Conservation (phyloP, 2,329 filamentous ascomycete species). For the Aspergillus novoparasiticus region DNA sequence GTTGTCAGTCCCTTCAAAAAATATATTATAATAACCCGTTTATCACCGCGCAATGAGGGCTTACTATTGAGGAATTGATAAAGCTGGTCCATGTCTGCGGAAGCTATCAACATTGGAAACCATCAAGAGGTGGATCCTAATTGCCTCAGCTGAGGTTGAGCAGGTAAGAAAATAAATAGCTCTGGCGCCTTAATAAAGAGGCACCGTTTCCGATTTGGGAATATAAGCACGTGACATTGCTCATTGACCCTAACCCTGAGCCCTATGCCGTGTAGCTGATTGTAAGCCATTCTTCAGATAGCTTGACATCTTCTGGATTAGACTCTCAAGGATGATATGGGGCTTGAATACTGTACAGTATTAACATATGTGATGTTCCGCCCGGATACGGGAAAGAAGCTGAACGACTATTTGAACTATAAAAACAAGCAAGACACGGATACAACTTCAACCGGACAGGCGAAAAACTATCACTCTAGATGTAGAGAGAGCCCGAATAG, state of each 20-base stretch:
- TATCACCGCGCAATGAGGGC: too few species aligned
- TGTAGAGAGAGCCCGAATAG: not conserved
- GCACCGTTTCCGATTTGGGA: not conserved
- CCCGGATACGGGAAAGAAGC: not conserved
- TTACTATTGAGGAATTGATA: not conserved
- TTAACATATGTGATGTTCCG: not conserved
- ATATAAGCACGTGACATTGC: constrained; percentile 2
- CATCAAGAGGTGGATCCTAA: not conserved
- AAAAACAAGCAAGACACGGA: not conserved
- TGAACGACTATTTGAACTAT: not conserved
- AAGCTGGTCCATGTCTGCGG: constrained; percentile 7
- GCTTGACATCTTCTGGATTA: not conserved
- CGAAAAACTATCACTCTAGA: not conserved
- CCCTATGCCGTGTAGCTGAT: constrained; percentile 5
- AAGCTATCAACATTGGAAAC: not conserved
- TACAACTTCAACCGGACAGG: not conserved
- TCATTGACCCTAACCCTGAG: constrained; percentile 16
- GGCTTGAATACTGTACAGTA: not conserved
- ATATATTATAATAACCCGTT: too few species aligned
- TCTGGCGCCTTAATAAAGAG: not conserved
- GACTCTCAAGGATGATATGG: not conserved
- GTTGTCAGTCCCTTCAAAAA: too few species aligned
- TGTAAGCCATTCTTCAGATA: not conserved
- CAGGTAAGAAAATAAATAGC: too few species aligned
- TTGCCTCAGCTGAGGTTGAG: not conserved